Conservation (phyloP, 2,329 filamentous ascomycete species). For the Botrytis tulipae region DNA sequence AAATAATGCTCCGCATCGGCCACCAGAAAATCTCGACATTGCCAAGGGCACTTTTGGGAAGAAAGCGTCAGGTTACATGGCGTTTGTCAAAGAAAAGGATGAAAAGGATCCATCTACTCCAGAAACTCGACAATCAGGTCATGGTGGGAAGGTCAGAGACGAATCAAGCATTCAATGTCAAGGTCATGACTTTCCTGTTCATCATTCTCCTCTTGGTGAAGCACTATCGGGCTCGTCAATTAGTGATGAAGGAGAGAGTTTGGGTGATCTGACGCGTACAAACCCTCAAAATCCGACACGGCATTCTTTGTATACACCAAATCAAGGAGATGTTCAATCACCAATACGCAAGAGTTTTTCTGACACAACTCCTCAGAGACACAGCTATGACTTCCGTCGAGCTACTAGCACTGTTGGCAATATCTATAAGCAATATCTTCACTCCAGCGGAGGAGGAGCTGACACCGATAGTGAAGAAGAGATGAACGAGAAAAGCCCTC, state of each 20-base stretch:
- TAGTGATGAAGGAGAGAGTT: constrained; percentile 12
- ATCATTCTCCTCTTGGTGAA: constrained; percentile 19
- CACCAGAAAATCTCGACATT: constrained; percentile 5
- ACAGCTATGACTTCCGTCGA: constrained; percentile 20
- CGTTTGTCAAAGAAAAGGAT: neutral
- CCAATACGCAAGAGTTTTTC: constrained; percentile 20
- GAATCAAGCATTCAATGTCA: constrained; percentile 3
- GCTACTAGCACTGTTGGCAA: constrained; percentile 36
- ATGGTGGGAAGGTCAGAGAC: neutral
- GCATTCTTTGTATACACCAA: constrained; percentile 16
- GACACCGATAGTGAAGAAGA: constrained; percentile 19
- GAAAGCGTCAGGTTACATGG: neutral
- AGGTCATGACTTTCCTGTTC: constrained; percentile 15
- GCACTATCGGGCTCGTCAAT: constrained; percentile 19
- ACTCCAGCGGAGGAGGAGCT: constrained; percentile 16
- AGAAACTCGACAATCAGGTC: neutral
- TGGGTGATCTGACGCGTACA: constrained; percentile 5
- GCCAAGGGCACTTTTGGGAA: constrained; percentile 6
- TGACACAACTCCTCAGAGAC: constrained; percentile 18
- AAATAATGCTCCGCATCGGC: constrained; percentile 4
- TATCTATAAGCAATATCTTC: constrained; percentile 33
- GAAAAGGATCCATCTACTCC: constrained; percentile 7
- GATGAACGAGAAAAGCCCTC: constrained; percentile 16
- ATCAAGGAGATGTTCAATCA: constrained; percentile 9
- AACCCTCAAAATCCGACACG: neutral